Conservation (phyloP, 495 filamentous ascomycete species). For the Aspergillus nidulans region DNA sequence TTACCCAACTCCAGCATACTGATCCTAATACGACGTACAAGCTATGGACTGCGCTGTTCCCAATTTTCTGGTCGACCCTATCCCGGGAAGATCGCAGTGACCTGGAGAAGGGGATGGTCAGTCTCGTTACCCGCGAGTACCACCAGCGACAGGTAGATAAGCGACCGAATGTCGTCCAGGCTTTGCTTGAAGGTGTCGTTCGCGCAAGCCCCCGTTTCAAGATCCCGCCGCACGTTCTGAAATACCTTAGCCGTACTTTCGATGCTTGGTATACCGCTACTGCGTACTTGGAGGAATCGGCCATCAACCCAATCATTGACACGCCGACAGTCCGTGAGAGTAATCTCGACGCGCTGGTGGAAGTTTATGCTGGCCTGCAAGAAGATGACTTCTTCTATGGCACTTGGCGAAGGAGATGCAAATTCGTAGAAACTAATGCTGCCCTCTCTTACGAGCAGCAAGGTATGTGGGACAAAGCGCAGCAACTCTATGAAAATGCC, state of each 20-base stretch:
- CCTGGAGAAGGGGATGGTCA: constrained; percentile 81
- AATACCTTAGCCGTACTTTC: constrained; percentile 84
- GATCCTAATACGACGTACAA: constrained; percentile 73
- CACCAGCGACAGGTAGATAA: constrained; percentile 91
- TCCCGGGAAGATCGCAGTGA: constrained; percentile 86
- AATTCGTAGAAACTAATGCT: constrained; percentile 94
- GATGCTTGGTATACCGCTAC: constrained; percentile 94
- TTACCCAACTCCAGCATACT: constrained; percentile 92
- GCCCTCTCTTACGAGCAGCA: constrained; percentile 97
- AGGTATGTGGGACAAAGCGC: constrained; percentile 98
- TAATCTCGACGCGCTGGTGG: constrained; percentile 88
- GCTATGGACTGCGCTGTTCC: constrained; percentile 88
- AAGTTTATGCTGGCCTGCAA: constrained; percentile 80
- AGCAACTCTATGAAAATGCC: constrained; percentile 90
- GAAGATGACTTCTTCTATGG: constrained; percentile 98
- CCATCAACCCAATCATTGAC: constrained; percentile 78
- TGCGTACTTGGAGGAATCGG: constrained; percentile 76
- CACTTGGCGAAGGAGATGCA: constrained; percentile 90
- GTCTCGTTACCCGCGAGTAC: constrained; percentile 87
- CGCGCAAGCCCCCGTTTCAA: constrained; percentile 79
- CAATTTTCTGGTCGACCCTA: constrained; percentile 86
- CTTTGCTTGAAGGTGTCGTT: constrained; percentile 78
- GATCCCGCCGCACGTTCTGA: constrained; percentile 91
- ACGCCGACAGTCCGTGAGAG: constrained; percentile 80
- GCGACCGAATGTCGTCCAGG: constrained; percentile 90